Base-by-base conservation (phyloP, 2,329 filamentous ascomycete species). In the Aspergillus fructus region DNA sequence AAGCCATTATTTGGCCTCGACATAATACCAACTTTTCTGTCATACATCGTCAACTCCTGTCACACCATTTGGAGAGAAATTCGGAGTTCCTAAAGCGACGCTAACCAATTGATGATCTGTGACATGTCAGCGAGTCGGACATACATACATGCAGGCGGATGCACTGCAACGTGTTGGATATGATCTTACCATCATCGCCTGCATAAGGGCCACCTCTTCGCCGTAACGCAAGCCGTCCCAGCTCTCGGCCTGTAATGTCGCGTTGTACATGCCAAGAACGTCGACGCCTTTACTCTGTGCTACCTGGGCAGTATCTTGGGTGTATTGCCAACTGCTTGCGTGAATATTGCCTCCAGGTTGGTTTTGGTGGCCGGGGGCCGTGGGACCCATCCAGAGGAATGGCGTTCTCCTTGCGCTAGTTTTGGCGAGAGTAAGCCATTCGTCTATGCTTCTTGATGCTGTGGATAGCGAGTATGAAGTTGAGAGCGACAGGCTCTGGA, bases 311-410 rank as follows among this genome's bases (percentile, higher is more conserved):
- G 76, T 70, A 49, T 74, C 67, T 7, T 71, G 58, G 6, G 71
- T 72, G 58, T 75, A 79, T 43, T 74, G 68, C 76, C 75, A 78
- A 43, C 70, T 69, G 62, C 68, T 70, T 3, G 70, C 69, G 58
- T 73, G 66, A 40, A 65, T 59, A 46, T 69, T 67, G 48, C 66
- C 65, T 23, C 57, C 53, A 7, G 62, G 56, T 17, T 68, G 66
- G 27, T 74, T 71, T 33, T 73, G 67, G 56, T 74, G 72, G 19
- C 71, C 73, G 9, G 73, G 68, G 6, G 74, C 73, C 23, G 69
- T 71, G 21, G 76, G 76, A 5, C 76, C 73, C 15, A 79, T 56
- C 70, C 76, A 77, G 17, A 80, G 70, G 61, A 79, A 75, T 4
- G 77, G 76, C 3, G 73, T 72, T 37, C 73, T 75, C 12, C 71